Evolutionary conservation across 139 green algal species (phyloP).

Genomic region (Micractinium sp.): DNA sequence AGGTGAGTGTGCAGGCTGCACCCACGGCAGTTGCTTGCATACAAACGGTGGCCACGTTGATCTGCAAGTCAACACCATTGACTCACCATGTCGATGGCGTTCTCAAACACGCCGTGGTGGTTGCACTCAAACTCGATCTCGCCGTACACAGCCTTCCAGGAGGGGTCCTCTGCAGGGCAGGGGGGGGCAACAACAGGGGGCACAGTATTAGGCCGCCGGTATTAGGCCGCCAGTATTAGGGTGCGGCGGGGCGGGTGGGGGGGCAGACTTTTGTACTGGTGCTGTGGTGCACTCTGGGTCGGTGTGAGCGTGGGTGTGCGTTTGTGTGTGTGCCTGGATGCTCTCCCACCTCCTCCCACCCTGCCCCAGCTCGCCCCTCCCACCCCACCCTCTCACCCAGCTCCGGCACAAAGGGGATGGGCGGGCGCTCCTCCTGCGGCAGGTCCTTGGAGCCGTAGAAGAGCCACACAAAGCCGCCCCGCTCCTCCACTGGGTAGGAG

Average conservation of each 20-base stretch:
- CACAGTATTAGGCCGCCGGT: background rate
- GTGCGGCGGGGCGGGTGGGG: background rate
- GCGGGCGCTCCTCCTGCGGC: constrained; percentile 73
- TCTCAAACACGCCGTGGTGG: constrained; percentile 84
- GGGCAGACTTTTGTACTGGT: no score
- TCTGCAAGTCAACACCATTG: background rate
- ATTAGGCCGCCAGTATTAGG: no score
- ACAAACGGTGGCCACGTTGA: background rate
- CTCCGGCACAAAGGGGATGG: constrained; percentile 77
- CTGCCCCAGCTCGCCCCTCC: background rate
- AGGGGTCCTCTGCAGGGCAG: constrained; percentile 60
- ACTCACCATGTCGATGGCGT: constrained; percentile 82
- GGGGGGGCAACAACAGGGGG: background rate
- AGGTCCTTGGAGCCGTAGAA: constrained; percentile 77
- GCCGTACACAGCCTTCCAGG: constrained; percentile 77
- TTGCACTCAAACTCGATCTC: constrained; percentile 63
- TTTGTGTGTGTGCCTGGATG: background rate
- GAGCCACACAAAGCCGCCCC: constrained; percentile 85
- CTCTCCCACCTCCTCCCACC: background rate
- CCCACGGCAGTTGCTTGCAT: no score
- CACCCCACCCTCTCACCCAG: constrained; percentile 39
- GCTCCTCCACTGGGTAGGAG: constrained; percentile 57
- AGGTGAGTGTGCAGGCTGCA: no score
- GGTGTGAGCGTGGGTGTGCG: no score
- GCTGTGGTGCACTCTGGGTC: no score